Conservation (phyloP, 495 filamentous ascomycete genomes). For the Neurospora sp. region DNA sequence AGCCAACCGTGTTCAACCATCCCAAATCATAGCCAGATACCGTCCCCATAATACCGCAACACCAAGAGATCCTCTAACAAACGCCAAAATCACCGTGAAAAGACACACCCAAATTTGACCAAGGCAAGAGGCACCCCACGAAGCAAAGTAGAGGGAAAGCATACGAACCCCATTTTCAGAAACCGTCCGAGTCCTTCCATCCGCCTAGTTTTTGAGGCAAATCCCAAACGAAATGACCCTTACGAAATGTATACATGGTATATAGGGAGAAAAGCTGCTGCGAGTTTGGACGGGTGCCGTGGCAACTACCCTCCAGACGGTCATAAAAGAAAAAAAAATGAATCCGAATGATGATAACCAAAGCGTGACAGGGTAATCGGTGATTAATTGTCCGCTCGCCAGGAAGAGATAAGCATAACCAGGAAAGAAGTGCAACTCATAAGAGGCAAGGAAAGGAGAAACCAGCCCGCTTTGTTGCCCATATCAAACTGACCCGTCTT, state of each 20-base stretch:
- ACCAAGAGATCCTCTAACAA: neutral
- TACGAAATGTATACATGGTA: neutral
- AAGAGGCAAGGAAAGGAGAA: neutral
- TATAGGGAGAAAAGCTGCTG: neutral
- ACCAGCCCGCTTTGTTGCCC: neutral
- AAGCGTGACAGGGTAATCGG: neutral
- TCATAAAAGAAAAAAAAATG: neutral
- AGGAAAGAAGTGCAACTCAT: neutral
- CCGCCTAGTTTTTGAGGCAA: neutral
- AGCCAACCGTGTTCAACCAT: neutral
- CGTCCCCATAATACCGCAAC: neutral
- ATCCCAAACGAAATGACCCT: neutral
- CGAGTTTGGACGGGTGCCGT: neutral
- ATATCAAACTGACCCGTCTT: neutral
- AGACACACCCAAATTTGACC: neutral
- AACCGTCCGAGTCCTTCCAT: neutral
- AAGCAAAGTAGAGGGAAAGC: neutral
- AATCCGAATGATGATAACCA: neutral
- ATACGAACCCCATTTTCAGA: neutral
- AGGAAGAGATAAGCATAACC: neutral
- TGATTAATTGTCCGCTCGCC: neutral
- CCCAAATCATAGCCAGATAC: neutral
- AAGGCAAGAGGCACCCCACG: neutral
- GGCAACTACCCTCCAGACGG: neutral
- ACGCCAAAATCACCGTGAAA: neutral